Evolutionary conservation across 1,139 yeast species (phyloP).

Genomic region (Meyerozyma elateridarum): DNA sequence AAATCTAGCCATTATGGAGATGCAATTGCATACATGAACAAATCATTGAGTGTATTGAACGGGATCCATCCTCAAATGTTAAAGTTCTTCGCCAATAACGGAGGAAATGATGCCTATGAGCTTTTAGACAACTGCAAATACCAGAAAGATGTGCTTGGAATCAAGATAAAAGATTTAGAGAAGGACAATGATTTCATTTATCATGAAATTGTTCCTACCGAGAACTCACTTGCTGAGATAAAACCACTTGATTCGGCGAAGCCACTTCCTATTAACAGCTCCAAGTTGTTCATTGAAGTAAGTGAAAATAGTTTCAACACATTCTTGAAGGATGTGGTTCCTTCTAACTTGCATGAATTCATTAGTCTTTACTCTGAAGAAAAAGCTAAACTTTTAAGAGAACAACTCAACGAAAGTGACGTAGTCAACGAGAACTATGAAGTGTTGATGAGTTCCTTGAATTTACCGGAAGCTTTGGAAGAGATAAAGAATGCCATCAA

Average conservation of each 20-base stretch:
- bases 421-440: constrained; percentile 74
- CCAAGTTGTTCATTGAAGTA: constrained; percentile 29
- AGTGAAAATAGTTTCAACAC: constrained; percentile 53
- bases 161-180: constrained; percentile 45
- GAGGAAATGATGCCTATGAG: constrained; percentile 29
- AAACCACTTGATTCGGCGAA: constrained; percentile 78
- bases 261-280: constrained; percentile 47
- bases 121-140: constrained; percentile 40
- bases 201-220: constrained; percentile 68
- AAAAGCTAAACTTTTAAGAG: constrained; percentile 72
- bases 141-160: constrained; percentile 41
- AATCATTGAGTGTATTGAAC: constrained; percentile 40
- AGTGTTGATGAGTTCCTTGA: constrained; percentile 69
- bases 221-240: constrained; percentile 52
- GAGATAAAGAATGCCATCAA: constrained; percentile 15
- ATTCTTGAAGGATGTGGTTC: constrained; percentile 75
- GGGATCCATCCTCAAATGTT: constrained; percentile 23
- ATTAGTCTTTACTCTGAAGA: constrained; percentile 86
- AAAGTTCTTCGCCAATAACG: constrained; percentile 24
- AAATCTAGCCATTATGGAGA: constrained; percentile 60
- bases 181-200: constrained; percentile 90
- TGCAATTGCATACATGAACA: constrained; percentile 63
- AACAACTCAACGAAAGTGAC: constrained; percentile 72
- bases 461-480: constrained; percentile 63
- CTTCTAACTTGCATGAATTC: constrained; percentile 81